These are phyloP conservation scores for Zasmidium angulare DNA, from an alignment of 2,329 filamentous ascomycete species.

Conservation along the genomic window DNA sequence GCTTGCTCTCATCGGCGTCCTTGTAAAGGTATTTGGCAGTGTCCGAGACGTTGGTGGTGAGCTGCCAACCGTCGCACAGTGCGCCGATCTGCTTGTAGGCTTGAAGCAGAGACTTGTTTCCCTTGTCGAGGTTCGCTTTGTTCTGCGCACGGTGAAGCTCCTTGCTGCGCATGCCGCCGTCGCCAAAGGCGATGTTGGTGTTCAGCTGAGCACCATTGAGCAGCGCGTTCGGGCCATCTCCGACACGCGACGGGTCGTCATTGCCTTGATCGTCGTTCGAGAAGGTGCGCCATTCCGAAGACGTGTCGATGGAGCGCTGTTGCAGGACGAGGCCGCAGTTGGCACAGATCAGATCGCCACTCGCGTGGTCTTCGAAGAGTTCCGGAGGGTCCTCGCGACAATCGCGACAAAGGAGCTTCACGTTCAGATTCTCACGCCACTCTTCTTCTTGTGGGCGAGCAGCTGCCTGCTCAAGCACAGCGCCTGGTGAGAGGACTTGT, in stretches of 20 bases:
- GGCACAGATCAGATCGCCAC: slow-evolving; percentile 87
- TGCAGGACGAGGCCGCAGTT: slow-evolving; percentile 89
- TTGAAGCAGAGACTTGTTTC: slow-evolving; percentile 74
- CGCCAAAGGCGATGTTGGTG: slow-evolving; percentile 82
- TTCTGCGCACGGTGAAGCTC: slow-evolving; percentile 83
- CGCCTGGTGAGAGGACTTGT: slow-evolving; percentile 46
- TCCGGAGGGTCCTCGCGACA: slow-evolving; percentile 92
- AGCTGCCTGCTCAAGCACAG: slow-evolving; percentile 41
- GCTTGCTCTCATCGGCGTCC: slow-evolving; percentile 84
- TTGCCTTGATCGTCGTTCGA: slow-evolving; percentile 96
- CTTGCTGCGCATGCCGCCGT: slow-evolving; percentile 67
- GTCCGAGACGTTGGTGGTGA: slow-evolving; percentile 78
- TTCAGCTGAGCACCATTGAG: slow-evolving; percentile 87
- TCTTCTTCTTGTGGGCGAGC: slow-evolving; percentile 40
- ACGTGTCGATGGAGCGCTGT: slow-evolving; percentile 88
- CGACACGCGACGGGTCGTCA: slow-evolving; percentile 96
- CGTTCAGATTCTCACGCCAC: slow-evolving; percentile 83
- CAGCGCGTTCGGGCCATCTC: slow-evolving; percentile 86
- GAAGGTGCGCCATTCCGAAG: slow-evolving; percentile 98
- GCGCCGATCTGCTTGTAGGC: slow-evolving; percentile 87
- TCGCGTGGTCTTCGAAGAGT: slow-evolving; percentile 87
- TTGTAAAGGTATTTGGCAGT: slow-evolving; percentile 95
- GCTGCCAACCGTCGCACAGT: slow-evolving; percentile 80
- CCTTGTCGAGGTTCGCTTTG: slow-evolving; percentile 76
- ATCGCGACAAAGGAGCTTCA: slow-evolving; percentile 81